Conservation (phyloP, 1,139 yeast species). For the Yarrowia galli region DNA sequence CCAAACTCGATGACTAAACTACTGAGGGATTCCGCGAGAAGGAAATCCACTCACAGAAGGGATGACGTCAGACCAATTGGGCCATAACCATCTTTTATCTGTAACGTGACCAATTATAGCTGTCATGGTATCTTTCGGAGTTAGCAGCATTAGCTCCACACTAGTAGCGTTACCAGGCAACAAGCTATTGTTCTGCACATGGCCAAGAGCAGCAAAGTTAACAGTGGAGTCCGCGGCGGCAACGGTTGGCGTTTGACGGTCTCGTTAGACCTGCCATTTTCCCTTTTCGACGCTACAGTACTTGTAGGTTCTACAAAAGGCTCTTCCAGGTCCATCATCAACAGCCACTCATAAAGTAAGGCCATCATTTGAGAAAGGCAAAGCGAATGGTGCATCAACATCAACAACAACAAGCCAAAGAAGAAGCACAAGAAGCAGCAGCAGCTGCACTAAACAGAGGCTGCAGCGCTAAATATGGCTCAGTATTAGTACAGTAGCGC, state of each 20-base stretch:
- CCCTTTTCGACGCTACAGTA: too few relatives aligned
- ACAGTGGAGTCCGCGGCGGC: conserved; percentile 9
- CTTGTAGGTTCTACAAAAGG: too few relatives aligned
- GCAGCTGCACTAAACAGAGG: not conserved
- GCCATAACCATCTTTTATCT: not conserved
- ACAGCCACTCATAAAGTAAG: too few relatives aligned
- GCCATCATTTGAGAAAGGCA: not conserved
- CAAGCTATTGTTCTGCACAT: conserved; percentile 7
- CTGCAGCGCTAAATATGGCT: conserved; percentile 1
- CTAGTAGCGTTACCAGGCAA: not conserved
- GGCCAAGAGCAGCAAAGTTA: conserved; percentile 11
- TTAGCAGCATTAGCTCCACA: not conserved
- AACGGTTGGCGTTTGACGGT: not conserved
- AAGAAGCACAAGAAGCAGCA: not conserved
- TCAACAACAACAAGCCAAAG: not conserved
- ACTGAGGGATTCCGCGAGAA: not conserved
- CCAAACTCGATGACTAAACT: too few relatives aligned
- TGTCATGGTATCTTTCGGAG: conserved; percentile 1
- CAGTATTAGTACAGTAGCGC: not conserved
- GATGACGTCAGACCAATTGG: not conserved
- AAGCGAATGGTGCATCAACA: not conserved
- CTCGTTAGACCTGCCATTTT: not conserved
- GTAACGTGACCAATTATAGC: not conserved
- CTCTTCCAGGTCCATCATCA: too few relatives aligned
- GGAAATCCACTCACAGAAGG: not conserved